Base-by-base conservation (phyloP, 306 rosid genomes). In the Boehmeria nivea region DNA sequence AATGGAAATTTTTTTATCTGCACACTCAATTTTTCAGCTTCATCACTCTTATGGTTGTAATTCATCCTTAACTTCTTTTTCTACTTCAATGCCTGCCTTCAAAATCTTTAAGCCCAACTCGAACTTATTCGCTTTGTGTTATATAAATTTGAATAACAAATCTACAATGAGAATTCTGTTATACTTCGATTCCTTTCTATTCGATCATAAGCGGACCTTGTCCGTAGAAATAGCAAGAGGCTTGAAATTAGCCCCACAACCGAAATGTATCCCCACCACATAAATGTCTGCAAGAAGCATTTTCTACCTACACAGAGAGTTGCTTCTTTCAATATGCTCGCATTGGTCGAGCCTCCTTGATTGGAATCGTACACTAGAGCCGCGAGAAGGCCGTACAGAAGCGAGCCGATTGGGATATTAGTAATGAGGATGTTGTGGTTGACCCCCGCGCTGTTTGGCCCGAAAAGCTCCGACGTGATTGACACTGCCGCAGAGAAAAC, bases 401-500 rank as follows among this genome's bases (percentile, higher is more conserved):
- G 93, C 0, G 95, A 91, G 15, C 98, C 96, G 16, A 87, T 69
- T 23, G 98, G 93, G 53, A 87, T 91, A 39, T 91, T 91, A 37
- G 96, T 91, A 42, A 91, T 87, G 51, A 87, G 84, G 40, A 87
- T 84, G 77, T 87, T 87, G 83, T 87, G 96, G 66, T 87, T 91
- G 37, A 87, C 84, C 4, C 95, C 85, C 10, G 79, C 51, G 37
- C 78, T 78, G 72, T 77, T 77, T 1, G 98, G 85, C 25, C 98
- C 98, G 63, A 91, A 91, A 0, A 91, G 87, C 77, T 91, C 98
- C 0, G 96, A 81, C 5, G 98, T 87, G 13, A 91, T 57, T 1
- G 98, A 89, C 16, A 91, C 96, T 0, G 96, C 96, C 14, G 98
- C 98, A 1, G 98, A 87, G 59, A 91, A 91, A 64, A 91, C 85